Evolutionary conservation across 768 basidiomycete species (phyloP), one percentile per base, ranked within the genome.

Genomic region (Podaxis sp.): DNA sequence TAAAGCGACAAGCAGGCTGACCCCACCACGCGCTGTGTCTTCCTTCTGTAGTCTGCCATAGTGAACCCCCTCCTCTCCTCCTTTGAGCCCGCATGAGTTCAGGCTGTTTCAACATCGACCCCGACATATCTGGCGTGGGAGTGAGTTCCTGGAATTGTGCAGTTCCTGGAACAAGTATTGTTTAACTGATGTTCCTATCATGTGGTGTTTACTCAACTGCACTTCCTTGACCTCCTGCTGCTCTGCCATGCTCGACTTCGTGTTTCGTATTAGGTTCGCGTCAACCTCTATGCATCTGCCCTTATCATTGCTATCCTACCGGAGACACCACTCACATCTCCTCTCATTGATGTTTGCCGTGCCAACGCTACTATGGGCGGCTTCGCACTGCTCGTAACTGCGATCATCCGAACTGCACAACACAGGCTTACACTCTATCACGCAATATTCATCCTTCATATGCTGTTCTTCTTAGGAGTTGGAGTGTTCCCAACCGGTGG

Each of bases 401-500:
- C 64, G 5, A 56, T 64, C 13, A 50, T 60, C n/a, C 54, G 59
- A 42, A 64, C 64, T 32, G 53, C 48, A 14, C 21, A 64, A 47
- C 32, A 60, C 6, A 27, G 60, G 16, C 54, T 64, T 16, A 59
- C 64, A 52, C 58, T 64, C 11, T 64, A 64, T 23, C 64, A 64
- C 53, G 61, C 64, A 2, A 64, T 64, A 16, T 64, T 64, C 50
- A 60, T 64, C 28, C 55, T 64, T 44, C 64, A 64, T 46, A 57
- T 62, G 46, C 42, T 64, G 14, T 62, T 55, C 50, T 64, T 64
- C 53, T 48, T 62, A 13, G 64, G 64, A 6, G 51, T 64, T 18
- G 54, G 48, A 5, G 50, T 62, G 3, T 51, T 52, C 13, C 64
- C 64, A 16, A 50, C 52, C 16, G 64, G 64, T 60, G 18, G 14